Base-by-base conservation (phyloP, 116 monocot genomes). In the Posidonia oceanica region DNA sequence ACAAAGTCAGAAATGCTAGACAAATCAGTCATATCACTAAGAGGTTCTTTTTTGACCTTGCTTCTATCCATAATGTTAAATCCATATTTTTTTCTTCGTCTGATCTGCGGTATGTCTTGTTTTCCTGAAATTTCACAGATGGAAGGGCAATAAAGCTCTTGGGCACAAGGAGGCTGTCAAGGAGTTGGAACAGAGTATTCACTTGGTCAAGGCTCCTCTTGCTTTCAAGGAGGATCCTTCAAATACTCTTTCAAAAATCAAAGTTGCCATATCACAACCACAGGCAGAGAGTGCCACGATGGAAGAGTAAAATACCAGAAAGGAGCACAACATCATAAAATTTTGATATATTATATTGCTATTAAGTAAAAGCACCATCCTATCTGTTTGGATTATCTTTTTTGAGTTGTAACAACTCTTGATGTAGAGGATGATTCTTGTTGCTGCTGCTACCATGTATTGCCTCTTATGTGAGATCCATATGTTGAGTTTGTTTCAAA, bases 151-250 rank as follows among this genome's bases (percentile, higher is more conserved):
- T 57, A 87, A 85, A 55, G 69, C 63, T 36, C 75, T 69, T 2
- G 75, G 77, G 63, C 71, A 16, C 62, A 52, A 75, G 58, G 87
- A 65, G 7, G 87, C 61, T 4, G 64, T 23, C 15, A 87, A 71
- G 74, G 87, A 91, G 48, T 48, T 68, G 67, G 52, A 68, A 14
- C 67, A 68, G 42, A 52, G 67, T n/a, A n/a, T 53, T 59, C 60
- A 72, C 67, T 14, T 90, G 78, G 80, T 94, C 74, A 88, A 83
- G 52, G 83, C 85, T 37, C 91, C 84, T 0, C 38, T 10, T 12
- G 80, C 76, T 40, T 59, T 82, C 39, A 53, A 71, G 59, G 64
- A 77, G 63, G 81, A 89, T 20, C 77, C 79, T 5, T 75, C 84
- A 29, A 69, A 75, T 13, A 78, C 80, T 55, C 68, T 76, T n/a